A percentile compares a stretch with the other conserved stretches of the same genome.
Evolutionary conservation across 805 yeast species (phyloP).

Genomic region (Metschnikowia bowlesiae): DNA sequence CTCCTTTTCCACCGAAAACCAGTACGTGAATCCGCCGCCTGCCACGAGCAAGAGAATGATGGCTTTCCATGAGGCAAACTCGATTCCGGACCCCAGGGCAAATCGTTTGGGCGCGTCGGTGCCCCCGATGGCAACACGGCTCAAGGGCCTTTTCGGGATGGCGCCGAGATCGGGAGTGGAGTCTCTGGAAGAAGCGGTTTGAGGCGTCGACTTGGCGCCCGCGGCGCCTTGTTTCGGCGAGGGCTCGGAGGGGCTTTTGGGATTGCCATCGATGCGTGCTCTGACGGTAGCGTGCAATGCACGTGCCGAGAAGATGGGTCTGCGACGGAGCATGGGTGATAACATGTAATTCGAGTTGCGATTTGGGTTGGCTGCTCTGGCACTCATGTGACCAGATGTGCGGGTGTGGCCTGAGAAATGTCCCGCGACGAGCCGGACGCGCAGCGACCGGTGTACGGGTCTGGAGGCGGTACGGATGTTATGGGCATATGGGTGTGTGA

Average conservation of each 20-base stretch:
- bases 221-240: neutral
- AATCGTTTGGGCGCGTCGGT: constrained; percentile 31
- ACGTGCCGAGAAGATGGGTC: neutral
- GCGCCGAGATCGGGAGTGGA: neutral
- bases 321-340: neutral
- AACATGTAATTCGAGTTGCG: neutral
- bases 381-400: neutral
- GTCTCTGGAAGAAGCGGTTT: neutral
- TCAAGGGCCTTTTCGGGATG: constrained; percentile 54
- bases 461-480: neutral
- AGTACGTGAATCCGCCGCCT: constrained; percentile 69
- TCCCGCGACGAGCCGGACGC: too few species aligned
- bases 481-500: neutral
- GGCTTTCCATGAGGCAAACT: constrained; percentile 84
- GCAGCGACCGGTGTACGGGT: neutral
- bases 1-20: constrained; percentile 72
- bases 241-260: neutral
- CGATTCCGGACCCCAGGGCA: constrained; percentile 46
- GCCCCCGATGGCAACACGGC: constrained; percentile 77
- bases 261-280: neutral
- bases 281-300: neutral
- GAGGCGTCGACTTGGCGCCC: neutral
- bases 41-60: constrained; percentile 58
- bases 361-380: neutral
- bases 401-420: neutral